Evolutionary conservation across 176 grass and related monocot species (phyloP), one percentile per base, ranked within the genome.

Genomic region (Phyllostachys edulis): DNA sequence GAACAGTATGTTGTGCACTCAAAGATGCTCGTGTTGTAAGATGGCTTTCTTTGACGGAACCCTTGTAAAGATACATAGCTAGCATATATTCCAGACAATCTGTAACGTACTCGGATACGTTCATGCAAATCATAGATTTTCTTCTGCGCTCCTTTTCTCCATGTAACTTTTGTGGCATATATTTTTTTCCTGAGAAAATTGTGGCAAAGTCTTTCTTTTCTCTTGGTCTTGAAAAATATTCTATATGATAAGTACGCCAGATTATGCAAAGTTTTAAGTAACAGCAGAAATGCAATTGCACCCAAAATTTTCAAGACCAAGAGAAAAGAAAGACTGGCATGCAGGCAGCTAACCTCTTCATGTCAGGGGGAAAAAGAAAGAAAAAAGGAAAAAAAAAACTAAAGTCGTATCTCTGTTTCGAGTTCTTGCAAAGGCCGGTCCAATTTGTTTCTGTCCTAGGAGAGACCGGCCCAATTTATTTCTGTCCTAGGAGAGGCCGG

Each of bases 1-100:
- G 44, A 63, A 67, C 24, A 57, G 46, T 38, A 14, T 21, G 10
- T 27, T 64, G 65, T 88, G 54, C 75, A 79, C 32, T 54, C 6
- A 71, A 65, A 40, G 38, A 63, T 67, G 63, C 42, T 52, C 42
- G 54, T 85, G 83, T 38, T 81, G 82, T 80, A 80, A 85, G 52
- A 69, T 77, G 55, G 44, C 6, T 73, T 38, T 49, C 0, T 37
- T 65, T 7, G 60, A 75, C 52, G 13, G 9, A 80, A 60, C 20
- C 49, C 63, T 1, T 80, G 67, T 79, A 84, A 66, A 84, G 57
- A 79, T 57, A 63, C 63, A 42, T 5, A 41, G 73, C 0, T 29
- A 55, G 20, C 45, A 24, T 62, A 62, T 39, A 73, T 51, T 83
- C 69, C 37, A 11, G 29, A 49, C 27, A 46, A 63, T 83, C 29